These are phyloP conservation scores for Carex littledalei DNA, from an alignment of 176 grass and related monocot species.

Conservation along the genomic window DNA sequence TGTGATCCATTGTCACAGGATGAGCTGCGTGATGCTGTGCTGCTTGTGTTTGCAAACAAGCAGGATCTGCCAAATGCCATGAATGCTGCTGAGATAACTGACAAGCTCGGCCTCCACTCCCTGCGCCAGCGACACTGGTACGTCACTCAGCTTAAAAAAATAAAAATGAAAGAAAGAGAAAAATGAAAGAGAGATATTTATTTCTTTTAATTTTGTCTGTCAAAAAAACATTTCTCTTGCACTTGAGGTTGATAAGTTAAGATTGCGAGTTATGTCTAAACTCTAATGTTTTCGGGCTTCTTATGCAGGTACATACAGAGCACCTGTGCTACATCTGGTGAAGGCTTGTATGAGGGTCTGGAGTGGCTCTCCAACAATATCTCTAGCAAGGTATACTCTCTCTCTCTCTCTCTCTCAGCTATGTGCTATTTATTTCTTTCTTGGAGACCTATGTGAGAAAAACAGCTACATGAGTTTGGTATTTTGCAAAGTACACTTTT, in stretches of 20 bases:
- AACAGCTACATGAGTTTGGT: neutral
- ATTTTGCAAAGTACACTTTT: neutral
- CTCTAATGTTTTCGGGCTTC: neutral
- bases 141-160: neutral
- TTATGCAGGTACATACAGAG: constrained; percentile 24
- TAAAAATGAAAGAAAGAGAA: neutral
- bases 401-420: neutral
- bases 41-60: constrained; percentile 24
- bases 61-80: constrained; percentile 28
- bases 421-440: neutral
- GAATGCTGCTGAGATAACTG: constrained; percentile 27
- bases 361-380: constrained; percentile 28
- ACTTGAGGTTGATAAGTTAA: neutral
- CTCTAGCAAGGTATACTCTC: constrained; percentile 20
- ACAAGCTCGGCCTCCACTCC: constrained; percentile 24
- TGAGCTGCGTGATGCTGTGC: constrained; percentile 22
- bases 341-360: constrained; percentile 29
- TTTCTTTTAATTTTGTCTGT: neutral
- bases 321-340: constrained; percentile 26
- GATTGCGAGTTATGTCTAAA: neutral
- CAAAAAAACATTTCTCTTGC: neutral
- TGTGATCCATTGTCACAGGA: constrained; percentile 5
- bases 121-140: constrained; percentile 25
- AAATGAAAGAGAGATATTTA: neutral
- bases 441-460: neutral